Conservation (phyloP, 768 basidiomycete species). For the Suillus subaureus region DNA sequence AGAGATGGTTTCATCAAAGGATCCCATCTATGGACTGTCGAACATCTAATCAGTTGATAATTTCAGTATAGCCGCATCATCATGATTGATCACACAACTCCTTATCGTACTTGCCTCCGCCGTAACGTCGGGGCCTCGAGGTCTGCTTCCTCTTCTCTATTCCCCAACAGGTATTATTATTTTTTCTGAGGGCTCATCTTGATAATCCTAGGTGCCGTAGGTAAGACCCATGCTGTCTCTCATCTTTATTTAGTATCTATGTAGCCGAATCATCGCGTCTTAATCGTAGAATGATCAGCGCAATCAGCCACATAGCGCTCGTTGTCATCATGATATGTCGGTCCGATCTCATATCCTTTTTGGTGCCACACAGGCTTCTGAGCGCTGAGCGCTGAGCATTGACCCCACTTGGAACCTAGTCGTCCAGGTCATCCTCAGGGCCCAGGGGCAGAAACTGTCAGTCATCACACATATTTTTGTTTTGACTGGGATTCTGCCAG, state of each 20-base stretch:
- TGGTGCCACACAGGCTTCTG: background rate
- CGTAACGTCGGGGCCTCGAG: conserved; percentile 1
- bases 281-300: conserved; percentile 4
- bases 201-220: too few relatives aligned
- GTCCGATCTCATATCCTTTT: background rate
- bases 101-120: conserved; percentile 8
- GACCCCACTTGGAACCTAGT: too few relatives aligned
- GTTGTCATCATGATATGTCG: conserved; percentile 1
- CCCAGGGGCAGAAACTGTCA: background rate
- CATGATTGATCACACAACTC: too few relatives aligned
- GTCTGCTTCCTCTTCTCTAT: conserved; percentile 2
- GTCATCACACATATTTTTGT: background rate
- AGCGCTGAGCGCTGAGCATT: background rate
- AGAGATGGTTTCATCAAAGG: conserved; percentile 10
- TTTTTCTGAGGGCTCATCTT: too few relatives aligned
- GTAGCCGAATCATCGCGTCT: background rate
- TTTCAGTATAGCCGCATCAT: conserved; percentile 3
- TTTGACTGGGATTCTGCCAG: background rate
- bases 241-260: background rate
- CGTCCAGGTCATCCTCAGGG: too few relatives aligned
- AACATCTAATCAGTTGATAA: conserved; percentile 13
- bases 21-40: conserved; percentile 1
- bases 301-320: conserved; percentile 5
- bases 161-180: background rate
- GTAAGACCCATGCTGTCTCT: background rate